Base-by-base conservation (phyloP, 306 rosid species). In the Phaseolus lunatus region DNA sequence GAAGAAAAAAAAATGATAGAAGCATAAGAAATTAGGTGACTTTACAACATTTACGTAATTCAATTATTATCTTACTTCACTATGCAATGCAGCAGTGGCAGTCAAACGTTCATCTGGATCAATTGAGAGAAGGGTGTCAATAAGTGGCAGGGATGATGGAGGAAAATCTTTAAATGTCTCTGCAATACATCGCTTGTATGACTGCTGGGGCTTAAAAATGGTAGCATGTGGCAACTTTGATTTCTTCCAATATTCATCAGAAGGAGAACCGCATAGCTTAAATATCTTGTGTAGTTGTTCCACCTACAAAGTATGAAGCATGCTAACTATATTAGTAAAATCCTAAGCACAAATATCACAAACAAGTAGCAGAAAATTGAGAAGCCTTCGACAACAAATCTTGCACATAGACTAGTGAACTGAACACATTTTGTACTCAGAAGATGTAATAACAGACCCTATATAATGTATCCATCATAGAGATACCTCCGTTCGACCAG, bases 401-500 rank as follows among this genome's bases (percentile, higher is more conserved):
- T 59, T 22, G 83, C 79, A 67, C 83, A 61, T 72, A 15, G 71
- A 80, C 68, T 15, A 64, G 72, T 76, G 67, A 53, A 53, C 50
- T 16, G 9, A 77, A 72, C 69, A 80, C 49, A 39, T 16, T 59
- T 47, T 64, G 47, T 57, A 31, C 50, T 24, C 26, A 19, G 72
- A 81, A 66, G 78, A 56, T 45, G 57, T 67, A 26, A 64, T 2
- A 43, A 80, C 67, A 75, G 67, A 75, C 65, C 72, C 59, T 65
- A 39, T 52, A 29, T 26, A 67, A 70, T 64, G 43, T 10, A 43
- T 33, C 41, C 27, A 37, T 44, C 75, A 63, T 44, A 66, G 63
- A 85, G 75, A 85, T 78, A 85, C 88, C 88, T 85, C 88, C 1
- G 88, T 85, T 81, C 88, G 77, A 67, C 88, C 88, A 73, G 88